Percentiles rank a stretch among this genome's conserved stretches.
Evolutionary conservation across 129 eudicot species (phyloP).

Genomic region (Flaveria sonorensis): DNA sequence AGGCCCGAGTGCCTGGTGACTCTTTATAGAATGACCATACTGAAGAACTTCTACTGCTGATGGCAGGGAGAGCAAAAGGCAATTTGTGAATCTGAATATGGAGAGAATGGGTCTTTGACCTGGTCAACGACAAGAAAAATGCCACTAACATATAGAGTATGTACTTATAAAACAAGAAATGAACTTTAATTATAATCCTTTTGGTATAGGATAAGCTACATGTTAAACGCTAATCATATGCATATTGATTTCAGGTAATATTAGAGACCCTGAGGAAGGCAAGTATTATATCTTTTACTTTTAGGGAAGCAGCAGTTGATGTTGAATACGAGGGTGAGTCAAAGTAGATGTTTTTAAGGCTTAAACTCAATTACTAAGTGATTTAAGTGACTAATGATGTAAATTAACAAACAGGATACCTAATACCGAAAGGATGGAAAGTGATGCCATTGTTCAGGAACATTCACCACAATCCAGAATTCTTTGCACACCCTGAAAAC

Average conservation of each 20-base stretch:
- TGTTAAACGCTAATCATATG: not conserved
- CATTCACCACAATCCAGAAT: conserved; percentile 83
- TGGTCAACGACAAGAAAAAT: conserved; percentile 79
- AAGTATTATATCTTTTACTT: conserved; percentile 85
- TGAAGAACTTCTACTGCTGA: conserved; percentile 22
- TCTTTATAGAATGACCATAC: conserved; percentile 2
- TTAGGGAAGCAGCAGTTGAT: conserved; percentile 78
- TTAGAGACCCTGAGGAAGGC: conserved; percentile 86
- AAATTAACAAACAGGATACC: conserved; percentile 54
- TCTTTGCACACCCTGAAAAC: conserved; percentile 58
- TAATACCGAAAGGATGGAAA: conserved; percentile 90
- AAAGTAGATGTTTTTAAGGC: not conserved
- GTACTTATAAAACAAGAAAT: conserved; percentile 12
- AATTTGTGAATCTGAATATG: conserved; percentile 46
- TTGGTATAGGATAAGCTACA: not conserved
- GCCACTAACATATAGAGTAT: conserved; percentile 70
- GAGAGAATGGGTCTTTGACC: conserved; percentile 56
- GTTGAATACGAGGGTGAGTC: conserved; percentile 70
- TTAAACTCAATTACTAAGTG: conserved; percentile 11
- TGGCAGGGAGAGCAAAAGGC: conserved; percentile 73
- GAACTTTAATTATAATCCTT: not conserved
- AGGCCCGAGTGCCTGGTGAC: conserved; percentile 10
- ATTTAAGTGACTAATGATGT: conserved; percentile 24
- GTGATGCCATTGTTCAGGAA: conserved; percentile 87
- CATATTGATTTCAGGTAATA: conserved; percentile 55